These are phyloP conservation scores for Vaccinium myrtillus DNA, from an alignment of 148 eudicot species.

Conservation along the genomic window DNA sequence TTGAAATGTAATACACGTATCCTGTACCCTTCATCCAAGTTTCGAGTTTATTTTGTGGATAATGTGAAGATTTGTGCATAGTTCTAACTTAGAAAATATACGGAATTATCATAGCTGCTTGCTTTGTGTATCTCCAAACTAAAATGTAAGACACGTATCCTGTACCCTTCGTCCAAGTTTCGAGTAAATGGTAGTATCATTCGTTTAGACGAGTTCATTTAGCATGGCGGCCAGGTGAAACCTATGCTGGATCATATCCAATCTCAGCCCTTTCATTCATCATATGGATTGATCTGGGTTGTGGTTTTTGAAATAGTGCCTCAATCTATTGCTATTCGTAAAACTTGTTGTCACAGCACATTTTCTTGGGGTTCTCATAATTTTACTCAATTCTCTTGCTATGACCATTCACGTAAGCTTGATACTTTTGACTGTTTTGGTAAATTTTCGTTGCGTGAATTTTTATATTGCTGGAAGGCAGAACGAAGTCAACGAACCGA, in stretches of 20 bases:
- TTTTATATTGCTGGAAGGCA: too few relatives aligned
- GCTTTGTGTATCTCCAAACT: background rate
- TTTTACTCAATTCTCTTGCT: background rate
- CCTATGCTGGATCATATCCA: background rate
- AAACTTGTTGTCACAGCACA: background rate
- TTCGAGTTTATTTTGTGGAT: background rate
- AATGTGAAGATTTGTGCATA: background rate
- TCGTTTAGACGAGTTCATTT: background rate
- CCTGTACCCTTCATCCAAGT: background rate
- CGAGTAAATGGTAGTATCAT: background rate
- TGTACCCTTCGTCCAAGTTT: background rate
- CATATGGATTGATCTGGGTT: background rate
- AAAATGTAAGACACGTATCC: background rate
- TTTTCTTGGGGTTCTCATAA: background rate
- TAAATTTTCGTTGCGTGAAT: background rate
- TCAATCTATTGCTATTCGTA: background rate
- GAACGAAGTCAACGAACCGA: too few relatives aligned
- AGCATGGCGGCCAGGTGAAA: background rate
- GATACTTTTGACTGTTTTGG: background rate
- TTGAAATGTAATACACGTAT: background rate
- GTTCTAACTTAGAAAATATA: background rate
- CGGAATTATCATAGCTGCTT: background rate
- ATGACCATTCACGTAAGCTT: background rate
- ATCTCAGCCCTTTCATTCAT: background rate
- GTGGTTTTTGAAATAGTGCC: too few relatives aligned